These are phyloP conservation scores for Chalara sp. DNA, from an alignment of 2,329 filamentous ascomycete genomes.

Conservation along the genomic window DNA sequence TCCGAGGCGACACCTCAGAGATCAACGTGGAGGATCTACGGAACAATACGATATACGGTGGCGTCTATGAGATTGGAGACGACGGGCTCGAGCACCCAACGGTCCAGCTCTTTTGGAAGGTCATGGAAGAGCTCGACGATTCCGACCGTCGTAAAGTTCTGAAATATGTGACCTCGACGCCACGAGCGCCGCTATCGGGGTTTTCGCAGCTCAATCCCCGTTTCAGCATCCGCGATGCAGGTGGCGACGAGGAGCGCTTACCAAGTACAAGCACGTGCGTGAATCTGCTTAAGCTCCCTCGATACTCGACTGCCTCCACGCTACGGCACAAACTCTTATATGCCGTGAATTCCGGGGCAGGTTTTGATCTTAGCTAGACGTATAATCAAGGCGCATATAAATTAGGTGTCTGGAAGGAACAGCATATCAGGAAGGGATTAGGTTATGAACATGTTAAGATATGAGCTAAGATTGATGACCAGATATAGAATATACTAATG, in stretches of 20 bases:
- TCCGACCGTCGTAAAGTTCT: conserved; percentile 76
- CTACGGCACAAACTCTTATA: conserved; percentile 81
- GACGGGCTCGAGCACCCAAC: conserved; percentile 82
- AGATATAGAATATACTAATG: too few relatives aligned
- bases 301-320: conserved; percentile 59
- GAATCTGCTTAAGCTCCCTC: conserved; percentile 86
- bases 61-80: conserved; percentile 83
- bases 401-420: too few relatives aligned
- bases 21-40: conserved; percentile 86
- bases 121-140: conserved; percentile 71
- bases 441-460: too few relatives aligned
- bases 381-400: conserved; percentile 7
- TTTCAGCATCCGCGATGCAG: conserved; percentile 86
- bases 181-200: conserved; percentile 80
- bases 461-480: too few relatives aligned
- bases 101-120: conserved; percentile 83
- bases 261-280: conserved; percentile 96
- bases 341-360: conserved; percentile 81
- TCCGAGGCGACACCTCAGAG: conserved; percentile 78
- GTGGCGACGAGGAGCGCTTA: conserved; percentile 66
- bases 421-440: too few relatives aligned
- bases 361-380: conserved; percentile 64
- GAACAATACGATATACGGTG: conserved; percentile 77
- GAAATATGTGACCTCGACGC: conserved; percentile 93
- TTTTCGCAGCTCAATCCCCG: conserved; percentile 78